These are phyloP conservation scores for Cercophora newfieldiana DNA, from an alignment of 495 filamentous ascomycete genomes.

Conservation along the genomic window DNA sequence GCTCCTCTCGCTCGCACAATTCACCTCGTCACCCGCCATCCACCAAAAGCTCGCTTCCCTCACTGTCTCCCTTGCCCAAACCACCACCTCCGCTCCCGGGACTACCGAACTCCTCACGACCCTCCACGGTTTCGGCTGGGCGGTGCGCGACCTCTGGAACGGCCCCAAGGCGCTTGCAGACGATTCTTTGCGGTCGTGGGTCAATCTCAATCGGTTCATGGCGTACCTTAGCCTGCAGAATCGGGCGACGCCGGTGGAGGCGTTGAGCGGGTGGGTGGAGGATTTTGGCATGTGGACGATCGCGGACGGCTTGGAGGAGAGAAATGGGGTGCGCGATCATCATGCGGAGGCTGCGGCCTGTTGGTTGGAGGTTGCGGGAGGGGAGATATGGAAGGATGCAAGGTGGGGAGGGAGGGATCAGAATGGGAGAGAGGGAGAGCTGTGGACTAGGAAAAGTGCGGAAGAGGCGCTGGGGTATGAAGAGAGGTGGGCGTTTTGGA, in stretches of 20 bases:
- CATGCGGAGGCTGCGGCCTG: background rate
- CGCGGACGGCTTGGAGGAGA: background rate
- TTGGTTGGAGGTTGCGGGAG: slow-evolving; percentile 1
- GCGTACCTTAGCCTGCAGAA: background rate
- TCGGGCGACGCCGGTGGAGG: background rate
- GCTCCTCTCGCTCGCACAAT: slow-evolving; percentile 3
- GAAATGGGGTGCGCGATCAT: background rate
- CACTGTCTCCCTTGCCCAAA: background rate
- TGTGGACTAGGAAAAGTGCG: background rate
- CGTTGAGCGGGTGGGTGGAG: slow-evolving; percentile 1
- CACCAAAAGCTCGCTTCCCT: slow-evolving; percentile 1
- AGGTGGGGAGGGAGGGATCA: background rate
- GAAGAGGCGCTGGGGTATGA: background rate
- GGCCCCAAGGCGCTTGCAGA: background rate
- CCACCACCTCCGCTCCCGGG: background rate
- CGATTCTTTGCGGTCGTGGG: background rate
- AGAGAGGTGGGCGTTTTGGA: slow-evolving; percentile 5
- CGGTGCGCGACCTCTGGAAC: slow-evolving; percentile 5
- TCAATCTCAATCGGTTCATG: slow-evolving; percentile 7
- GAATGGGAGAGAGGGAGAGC: background rate
- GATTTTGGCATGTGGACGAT: slow-evolving; percentile 7
- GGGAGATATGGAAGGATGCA: background rate
- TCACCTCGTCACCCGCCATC: background rate
- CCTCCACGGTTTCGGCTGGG: slow-evolving; percentile 1
- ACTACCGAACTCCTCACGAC: background rate